Evolutionary conservation across 2,329 filamentous ascomycete species (phyloP).

Genomic region (Curvularia spicifera): DNA sequence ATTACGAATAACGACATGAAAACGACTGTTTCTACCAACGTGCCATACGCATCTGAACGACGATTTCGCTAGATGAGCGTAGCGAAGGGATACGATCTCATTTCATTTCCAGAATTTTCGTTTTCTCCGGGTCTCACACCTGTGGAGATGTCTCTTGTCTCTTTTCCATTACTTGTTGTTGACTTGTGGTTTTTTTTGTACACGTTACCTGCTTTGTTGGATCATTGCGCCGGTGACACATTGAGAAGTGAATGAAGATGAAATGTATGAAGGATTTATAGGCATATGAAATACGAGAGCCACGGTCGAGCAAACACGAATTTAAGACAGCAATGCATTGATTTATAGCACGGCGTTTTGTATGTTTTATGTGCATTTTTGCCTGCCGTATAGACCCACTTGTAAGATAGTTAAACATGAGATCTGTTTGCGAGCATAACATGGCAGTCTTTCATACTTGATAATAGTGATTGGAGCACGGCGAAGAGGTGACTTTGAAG

Average conservation of each 20-base stretch:
- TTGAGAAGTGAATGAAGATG: slow-evolving; percentile 11
- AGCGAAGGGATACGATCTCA: slow-evolving; percentile 4
- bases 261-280: slow-evolving; percentile 16
- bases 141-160: not conserved
- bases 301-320: slow-evolving; percentile 11
- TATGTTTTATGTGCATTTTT: slow-evolving; percentile 4
- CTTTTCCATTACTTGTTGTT: slow-evolving; percentile 1
- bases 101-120: not conserved
- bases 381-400: slow-evolving; percentile 6
- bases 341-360: slow-evolving; percentile 13
- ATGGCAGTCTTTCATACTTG: not conserved
- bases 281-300: slow-evolving; percentile 5
- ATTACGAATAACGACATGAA: slow-evolving; percentile 17
- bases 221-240: slow-evolving; percentile 1
- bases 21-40: slow-evolving; percentile 16
- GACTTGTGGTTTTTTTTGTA: slow-evolving; percentile 2
- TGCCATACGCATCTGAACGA: slow-evolving; percentile 9
- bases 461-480: not conserved
- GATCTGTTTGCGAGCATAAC: slow-evolving; percentile 6
- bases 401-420: slow-evolving; percentile 12
- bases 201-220: not conserved
- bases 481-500: not conserved
- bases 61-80: slow-evolving; percentile 6
- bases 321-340: slow-evolving; percentile 1
- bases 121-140: not conserved